These are phyloP conservation scores for Gossypium longicalyx DNA, from an alignment of 345 rosid species.

Conservation along the genomic window DNA sequence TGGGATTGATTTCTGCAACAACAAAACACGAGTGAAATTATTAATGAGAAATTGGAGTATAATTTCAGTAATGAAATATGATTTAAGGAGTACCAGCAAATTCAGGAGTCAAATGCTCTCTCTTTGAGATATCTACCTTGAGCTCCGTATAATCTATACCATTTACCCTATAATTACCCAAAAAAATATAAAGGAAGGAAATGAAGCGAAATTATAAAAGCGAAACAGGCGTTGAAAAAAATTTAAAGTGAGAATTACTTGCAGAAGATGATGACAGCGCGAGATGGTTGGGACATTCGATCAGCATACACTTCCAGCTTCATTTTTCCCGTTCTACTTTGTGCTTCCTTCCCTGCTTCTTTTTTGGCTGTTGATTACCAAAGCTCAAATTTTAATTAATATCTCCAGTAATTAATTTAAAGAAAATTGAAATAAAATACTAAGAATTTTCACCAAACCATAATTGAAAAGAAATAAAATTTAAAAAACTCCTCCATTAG, in stretches of 20 bases:
- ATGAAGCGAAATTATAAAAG: background rate
- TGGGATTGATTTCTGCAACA: slow-evolving; percentile 63
- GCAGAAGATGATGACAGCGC: slow-evolving; percentile 81
- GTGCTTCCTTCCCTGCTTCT: no score
- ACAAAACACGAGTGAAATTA: background rate
- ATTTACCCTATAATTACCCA: slow-evolving; percentile 37
- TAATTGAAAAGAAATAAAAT: no score
- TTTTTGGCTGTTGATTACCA: no score
- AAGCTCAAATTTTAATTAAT: no score
- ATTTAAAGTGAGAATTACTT: slow-evolving; percentile 37
- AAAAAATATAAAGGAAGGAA: background rate
- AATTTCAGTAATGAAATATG: background rate
- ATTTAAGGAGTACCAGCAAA: slow-evolving; percentile 42
- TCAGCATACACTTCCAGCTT: slow-evolving; percentile 66
- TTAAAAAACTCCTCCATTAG: no score
- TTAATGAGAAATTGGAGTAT: background rate
- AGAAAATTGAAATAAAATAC: no score
- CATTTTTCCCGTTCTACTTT: slow-evolving; percentile 28
- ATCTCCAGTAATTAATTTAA: no score
- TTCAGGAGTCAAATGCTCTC: slow-evolving; percentile 56
- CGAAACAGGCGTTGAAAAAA: background rate
- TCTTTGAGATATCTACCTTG: slow-evolving; percentile 39
- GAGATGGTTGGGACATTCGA: slow-evolving; percentile 76
- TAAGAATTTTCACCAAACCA: no score
- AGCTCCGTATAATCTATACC: slow-evolving; percentile 76